Percentiles rank a stretch among this genome's conserved stretches.
Conservation (phyloP, 345 rosid species). For the Pugionium cornutum region DNA sequence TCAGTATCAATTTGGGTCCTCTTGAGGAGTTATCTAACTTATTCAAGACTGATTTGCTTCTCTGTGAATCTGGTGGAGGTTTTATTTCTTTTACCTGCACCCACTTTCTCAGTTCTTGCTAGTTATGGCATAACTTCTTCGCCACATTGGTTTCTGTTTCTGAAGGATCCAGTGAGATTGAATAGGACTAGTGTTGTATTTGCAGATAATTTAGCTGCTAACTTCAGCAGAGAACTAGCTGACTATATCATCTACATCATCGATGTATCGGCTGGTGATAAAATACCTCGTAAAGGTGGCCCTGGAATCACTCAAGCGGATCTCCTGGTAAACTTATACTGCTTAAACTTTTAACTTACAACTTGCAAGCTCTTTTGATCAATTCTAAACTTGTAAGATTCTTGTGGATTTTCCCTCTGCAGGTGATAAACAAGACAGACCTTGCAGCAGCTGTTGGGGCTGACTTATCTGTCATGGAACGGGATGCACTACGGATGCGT, state of each 20-base stretch:
- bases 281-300: constrained; percentile 95
- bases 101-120: neutral
- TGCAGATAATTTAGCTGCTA: constrained; percentile 95
- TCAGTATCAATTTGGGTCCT: constrained; percentile 95
- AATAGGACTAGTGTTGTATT: constrained; percentile 7
- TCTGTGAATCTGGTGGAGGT: constrained; percentile 99
- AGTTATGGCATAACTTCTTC: neutral
- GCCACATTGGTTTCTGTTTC: neutral
- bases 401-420: constrained; percentile 11
- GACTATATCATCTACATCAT: constrained; percentile 93
- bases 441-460: constrained; percentile 91
- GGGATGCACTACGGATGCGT: constrained; percentile 89
- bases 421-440: constrained; percentile 97
- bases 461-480: constrained; percentile 81
- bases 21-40: constrained; percentile 91
- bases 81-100: neutral
- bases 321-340: constrained; percentile 50
- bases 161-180: constrained; percentile 6
- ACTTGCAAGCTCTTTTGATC: neutral
- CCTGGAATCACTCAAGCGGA: constrained; percentile 99
- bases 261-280: constrained; percentile 93
- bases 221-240: constrained; percentile 94
- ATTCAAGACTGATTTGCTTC: constrained; percentile 84
- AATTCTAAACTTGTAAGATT: neutral
- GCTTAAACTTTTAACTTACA: neutral